A percentile compares a stretch with the other conserved stretches of the same genome.
These are phyloP conservation scores for Monosporascus sp. DNA, from an alignment of 2,329 filamentous ascomycete genomes.

Conservation along the genomic window DNA sequence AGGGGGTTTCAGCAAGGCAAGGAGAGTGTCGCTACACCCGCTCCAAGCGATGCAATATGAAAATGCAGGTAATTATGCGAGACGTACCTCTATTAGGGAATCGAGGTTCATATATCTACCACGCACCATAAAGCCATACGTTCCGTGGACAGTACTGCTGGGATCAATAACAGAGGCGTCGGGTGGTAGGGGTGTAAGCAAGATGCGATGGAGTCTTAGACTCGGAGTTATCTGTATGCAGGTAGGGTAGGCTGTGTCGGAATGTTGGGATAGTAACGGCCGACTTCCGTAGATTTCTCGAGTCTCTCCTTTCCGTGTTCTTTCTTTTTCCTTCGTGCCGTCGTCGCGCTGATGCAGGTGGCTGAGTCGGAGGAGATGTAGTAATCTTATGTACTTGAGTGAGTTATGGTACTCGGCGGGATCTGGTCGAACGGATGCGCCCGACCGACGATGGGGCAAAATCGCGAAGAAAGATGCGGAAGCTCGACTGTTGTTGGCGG, in stretches of 20 bases:
- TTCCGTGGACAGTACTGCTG: neutral
- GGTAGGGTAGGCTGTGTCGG: neutral
- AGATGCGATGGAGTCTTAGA: neutral
- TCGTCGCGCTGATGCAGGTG: conserved; percentile 10
- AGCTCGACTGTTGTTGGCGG: neutral
- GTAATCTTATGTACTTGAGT: neutral
- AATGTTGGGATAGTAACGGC: neutral
- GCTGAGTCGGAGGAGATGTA: conserved; percentile 10
- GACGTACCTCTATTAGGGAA: neutral
- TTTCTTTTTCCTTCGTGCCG: conserved; percentile 4
- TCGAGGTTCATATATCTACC: neutral
- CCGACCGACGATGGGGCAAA: neutral
- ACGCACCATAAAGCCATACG: neutral
- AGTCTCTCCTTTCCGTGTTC: conserved; percentile 1
- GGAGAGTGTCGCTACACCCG: no score
- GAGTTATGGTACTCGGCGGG: neutral
- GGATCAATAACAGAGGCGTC: neutral
- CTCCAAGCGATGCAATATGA: no score
- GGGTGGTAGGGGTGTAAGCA: neutral
- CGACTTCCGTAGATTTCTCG: neutral
- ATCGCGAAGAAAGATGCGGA: neutral
- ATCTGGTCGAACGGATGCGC: neutral
- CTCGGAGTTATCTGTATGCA: no score
- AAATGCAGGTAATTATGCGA: neutral
- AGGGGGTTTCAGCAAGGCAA: no score